Evolutionary conservation across 345 rosid species (phyloP), one percentile per base, ranked within the genome.

Genomic region (Psidium friedrichsthalianum): DNA sequence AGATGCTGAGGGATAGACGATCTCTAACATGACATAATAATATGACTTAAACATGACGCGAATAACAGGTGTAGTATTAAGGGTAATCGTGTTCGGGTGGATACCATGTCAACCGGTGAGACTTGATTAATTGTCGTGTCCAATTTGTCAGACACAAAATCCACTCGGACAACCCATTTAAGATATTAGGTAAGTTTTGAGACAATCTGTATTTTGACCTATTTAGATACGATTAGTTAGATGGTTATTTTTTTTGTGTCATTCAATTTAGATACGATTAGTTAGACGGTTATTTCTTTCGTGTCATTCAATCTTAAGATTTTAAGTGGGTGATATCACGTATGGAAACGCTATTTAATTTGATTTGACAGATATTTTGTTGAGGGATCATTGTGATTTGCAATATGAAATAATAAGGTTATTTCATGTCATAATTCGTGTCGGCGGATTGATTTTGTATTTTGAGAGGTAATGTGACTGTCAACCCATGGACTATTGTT

Each of bases 371-470:
- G 22, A 29, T 61, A 29, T 61, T 8, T 69, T 69, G 24, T 69
- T 4, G 11, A 32, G 47, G 24, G 78, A 69, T 69, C 18, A 18
- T 69, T 0, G 3, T 16, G 24, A 69, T 32, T 32, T 0, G 1
- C 9, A 0, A 8, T 69, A 69, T 21, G 10, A 32, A 32, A 29
- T 27, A 6, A 16, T 69, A 18, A 8, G 1, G 24, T 16, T 32
- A 69, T 16, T 32, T 69, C 47, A 69, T 64, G 76, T 27, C 0
- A 15, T 40, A 4, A 13, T 29, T 61, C 8, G 5, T 8, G 0
- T 29, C 0, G 11, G 36, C 0, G 4, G 1, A 4, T 16, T 69
- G 78, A 16, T 69, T 32, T 32, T 0, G 0, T 8, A 25, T 18
- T 24, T 6, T 69, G 3, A 36, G 6, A 69, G 3, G 25, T 36